Conservation (phyloP, 306 rosid species). For the Cercis canadensis region DNA sequence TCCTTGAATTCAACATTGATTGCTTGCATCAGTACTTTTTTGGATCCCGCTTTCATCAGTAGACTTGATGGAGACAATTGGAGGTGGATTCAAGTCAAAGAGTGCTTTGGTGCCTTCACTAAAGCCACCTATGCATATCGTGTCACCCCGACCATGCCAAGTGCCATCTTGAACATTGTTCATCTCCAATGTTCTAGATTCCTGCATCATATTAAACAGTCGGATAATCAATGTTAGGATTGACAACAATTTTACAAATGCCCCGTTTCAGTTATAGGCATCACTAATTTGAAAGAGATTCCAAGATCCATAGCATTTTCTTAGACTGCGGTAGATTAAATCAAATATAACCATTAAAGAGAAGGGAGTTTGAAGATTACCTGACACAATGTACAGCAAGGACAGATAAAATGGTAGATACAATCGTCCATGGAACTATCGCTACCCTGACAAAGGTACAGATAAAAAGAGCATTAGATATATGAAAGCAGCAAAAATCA, state of each 20-base stretch:
- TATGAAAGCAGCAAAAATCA: background rate
- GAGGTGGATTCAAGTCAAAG: slow-evolving; percentile 56
- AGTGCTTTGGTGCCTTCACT: slow-evolving; percentile 48
- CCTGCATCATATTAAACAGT: slow-evolving; percentile 52
- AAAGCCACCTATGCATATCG: slow-evolving; percentile 66
- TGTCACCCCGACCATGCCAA: slow-evolving; percentile 94
- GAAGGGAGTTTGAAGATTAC: slow-evolving; percentile 29
- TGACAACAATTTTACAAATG: background rate
- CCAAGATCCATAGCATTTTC: slow-evolving; percentile 3
- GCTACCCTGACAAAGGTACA: slow-evolving; percentile 43
- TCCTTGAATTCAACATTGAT: slow-evolving; percentile 25
- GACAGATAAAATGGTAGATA: slow-evolving; percentile 47
- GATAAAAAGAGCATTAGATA: slow-evolving; percentile 11
- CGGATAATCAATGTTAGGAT: slow-evolving; percentile 5
- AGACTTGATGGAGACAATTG: slow-evolving; percentile 40
- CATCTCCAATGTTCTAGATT: slow-evolving; percentile 87
- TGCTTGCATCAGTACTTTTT: slow-evolving; percentile 6
- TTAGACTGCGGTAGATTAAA: background rate
- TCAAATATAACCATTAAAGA: background rate
- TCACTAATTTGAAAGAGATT: slow-evolving; percentile 1
- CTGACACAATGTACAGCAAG: slow-evolving; percentile 51
- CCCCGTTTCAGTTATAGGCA: slow-evolving; percentile 11
- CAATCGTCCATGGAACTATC: slow-evolving; percentile 51
- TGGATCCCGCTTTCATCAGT: slow-evolving; percentile 28
- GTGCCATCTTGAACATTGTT: slow-evolving; percentile 90